Evolutionary conservation across 306 rosid species (phyloP), one percentile per base, ranked within the genome.

Genomic region (cucumber (Cucumis sativus)): DNA sequence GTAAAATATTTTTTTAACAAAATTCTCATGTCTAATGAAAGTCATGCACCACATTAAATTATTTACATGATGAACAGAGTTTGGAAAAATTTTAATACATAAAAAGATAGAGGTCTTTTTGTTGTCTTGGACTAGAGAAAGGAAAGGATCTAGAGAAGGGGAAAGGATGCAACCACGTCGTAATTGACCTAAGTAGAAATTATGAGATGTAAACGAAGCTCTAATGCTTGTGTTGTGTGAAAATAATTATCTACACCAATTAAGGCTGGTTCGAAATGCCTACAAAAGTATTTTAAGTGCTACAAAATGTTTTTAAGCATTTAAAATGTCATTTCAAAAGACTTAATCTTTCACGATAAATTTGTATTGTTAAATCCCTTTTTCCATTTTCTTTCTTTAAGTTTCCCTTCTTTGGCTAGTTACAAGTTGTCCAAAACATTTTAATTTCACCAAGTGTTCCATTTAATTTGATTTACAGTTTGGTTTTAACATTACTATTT

Each of bases 111-210:
- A 64, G 70, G 47, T 21, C 11, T 64, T 64, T 33, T 35, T 23
- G 7, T 64, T 64, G 45, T 64, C 45, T 35, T 64, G 47, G 45
- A 64, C 41, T 7, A 64, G 37, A 64, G 21, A 14, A 16, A 23
- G 23, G 45, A 15, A 64, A 28, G 9, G 47, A 35, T 35, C 41
- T 7, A 64, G 37, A 64, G 21, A 14, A 16, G 47, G 23, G 20
- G 45, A 15, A 64, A 28, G 9, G 47, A 35, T 35, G 47, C 70
- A 64, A 64, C 70, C 47, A 8, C 70, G 3, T 64, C 39, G 3
- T 35, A 3, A 64, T 40, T 67, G 74, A 67, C 74, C 74, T 5
- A 41, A 67, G 74, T 67, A n/a, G 74, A 67, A n/a, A 67, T 66
- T 66, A 43, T 41, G 43, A 39, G 74, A 41, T 68, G 74, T 68